Percentiles rank a stretch among this genome's conserved stretches.
These are phyloP conservation scores for Setomelanomma holmii DNA, from an alignment of 2,329 filamentous ascomycete genomes.

Conservation along the genomic window DNA sequence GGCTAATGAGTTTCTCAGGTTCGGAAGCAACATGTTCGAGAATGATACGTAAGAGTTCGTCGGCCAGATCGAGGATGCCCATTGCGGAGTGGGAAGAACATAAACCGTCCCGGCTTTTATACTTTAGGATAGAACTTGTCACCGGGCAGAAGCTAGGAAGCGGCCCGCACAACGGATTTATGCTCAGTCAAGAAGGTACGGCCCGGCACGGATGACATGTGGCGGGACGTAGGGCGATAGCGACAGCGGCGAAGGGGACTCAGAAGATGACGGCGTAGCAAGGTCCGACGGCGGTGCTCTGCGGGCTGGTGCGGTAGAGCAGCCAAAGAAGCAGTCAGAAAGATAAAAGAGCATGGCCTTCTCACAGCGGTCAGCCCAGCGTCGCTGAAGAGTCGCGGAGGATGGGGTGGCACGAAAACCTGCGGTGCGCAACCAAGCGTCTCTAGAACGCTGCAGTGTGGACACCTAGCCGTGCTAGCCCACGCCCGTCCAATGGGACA, in stretches of 20 bases:
- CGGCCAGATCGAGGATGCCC: constrained; percentile 53
- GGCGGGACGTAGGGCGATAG: constrained; percentile 33
- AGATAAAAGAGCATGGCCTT: constrained; percentile 44
- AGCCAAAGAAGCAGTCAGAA: constrained; percentile 39
- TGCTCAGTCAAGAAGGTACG: constrained; percentile 25
- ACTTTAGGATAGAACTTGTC: neutral
- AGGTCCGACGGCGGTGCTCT: constrained; percentile 31
- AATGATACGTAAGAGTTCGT: constrained; percentile 59
- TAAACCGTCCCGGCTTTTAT: constrained; percentile 19
- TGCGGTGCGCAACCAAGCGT: constrained; percentile 32
- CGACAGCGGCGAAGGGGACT: constrained; percentile 24
- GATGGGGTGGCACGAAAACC: constrained; percentile 33
- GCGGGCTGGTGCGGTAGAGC: constrained; percentile 26
- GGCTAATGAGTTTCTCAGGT: constrained; percentile 57
- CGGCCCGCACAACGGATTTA: constrained; percentile 31
- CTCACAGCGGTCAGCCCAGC: constrained; percentile 45
- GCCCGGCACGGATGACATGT: constrained; percentile 32
- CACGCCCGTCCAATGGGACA: constrained; percentile 20
- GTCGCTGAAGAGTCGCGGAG: constrained; percentile 45
- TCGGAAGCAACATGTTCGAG: constrained; percentile 61
- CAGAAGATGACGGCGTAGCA: constrained; percentile 37
- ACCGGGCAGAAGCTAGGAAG: constrained; percentile 2
- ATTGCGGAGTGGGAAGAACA: constrained; percentile 40
- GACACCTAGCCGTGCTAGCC: constrained; percentile 17
- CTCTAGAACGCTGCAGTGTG: constrained; percentile 21